These are phyloP conservation scores for Hypoxylon sp. DNA, from an alignment of 2,329 filamentous ascomycete genomes.

Conservation along the genomic window DNA sequence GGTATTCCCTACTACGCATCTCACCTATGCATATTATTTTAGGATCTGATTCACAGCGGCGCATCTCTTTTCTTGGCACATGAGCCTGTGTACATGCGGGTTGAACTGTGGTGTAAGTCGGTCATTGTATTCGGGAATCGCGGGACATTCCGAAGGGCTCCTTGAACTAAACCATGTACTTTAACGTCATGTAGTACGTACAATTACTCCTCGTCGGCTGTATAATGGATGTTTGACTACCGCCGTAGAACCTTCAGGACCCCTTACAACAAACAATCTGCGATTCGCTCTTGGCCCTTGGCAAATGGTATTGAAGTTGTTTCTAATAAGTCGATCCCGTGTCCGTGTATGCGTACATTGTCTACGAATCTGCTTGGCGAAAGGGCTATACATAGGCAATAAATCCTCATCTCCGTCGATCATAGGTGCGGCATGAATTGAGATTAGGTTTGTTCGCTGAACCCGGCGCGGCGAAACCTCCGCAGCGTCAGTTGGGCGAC, in stretches of 20 bases:
- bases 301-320: constrained; percentile 38
- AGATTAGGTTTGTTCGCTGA: constrained; percentile 13
- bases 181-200: constrained; percentile 36
- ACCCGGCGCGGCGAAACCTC: constrained; percentile 31
- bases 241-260: constrained; percentile 22
- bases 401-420: constrained; percentile 33
- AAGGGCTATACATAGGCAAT: constrained; percentile 39
- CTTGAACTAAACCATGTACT: constrained; percentile 26
- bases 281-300: constrained; percentile 41
- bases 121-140: constrained; percentile 46
- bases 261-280: constrained; percentile 35
- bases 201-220: constrained; percentile 33
- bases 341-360: constrained; percentile 34
- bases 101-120: constrained; percentile 47
- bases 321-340: constrained; percentile 41
- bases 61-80: constrained; percentile 47
- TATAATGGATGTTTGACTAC: constrained; percentile 33
- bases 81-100: constrained; percentile 45
- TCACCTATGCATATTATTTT: constrained; percentile 46
- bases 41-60: constrained; percentile 47
- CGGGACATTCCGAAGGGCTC: constrained; percentile 42
- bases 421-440: constrained; percentile 25
- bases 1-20: constrained; percentile 41
- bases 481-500: constrained; percentile 15
- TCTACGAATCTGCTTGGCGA: constrained; percentile 43